Percentiles rank a stretch among this genome's conserved stretches.
These are phyloP conservation scores for Mycena chlorophos DNA, from an alignment of 768 basidiomycete genomes.

Conservation along the genomic window DNA sequence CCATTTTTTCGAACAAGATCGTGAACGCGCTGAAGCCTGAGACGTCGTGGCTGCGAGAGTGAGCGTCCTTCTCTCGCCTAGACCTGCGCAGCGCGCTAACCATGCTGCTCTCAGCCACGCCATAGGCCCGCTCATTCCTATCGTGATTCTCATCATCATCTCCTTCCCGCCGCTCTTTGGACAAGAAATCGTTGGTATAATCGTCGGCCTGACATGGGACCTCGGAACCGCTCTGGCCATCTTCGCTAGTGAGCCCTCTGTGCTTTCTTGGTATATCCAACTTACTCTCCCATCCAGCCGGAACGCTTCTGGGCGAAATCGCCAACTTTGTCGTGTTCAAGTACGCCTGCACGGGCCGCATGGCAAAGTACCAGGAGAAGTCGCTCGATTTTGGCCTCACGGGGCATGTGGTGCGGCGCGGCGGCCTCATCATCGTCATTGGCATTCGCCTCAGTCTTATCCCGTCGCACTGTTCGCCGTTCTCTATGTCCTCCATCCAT, in stretches of 20 bases:
- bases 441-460: neutral
- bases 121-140: slow-evolving; percentile 1
- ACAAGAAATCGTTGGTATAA: slow-evolving; percentile 7
- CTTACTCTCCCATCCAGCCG: neutral
- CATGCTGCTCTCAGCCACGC: neutral
- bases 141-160: slow-evolving; percentile 4
- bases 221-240: slow-evolving; percentile 5
- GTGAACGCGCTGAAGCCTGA: neutral
- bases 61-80: neutral
- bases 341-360: neutral
- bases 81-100: neutral
- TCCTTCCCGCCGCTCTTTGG: slow-evolving; percentile 16
- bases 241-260: neutral
- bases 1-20: neutral
- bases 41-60: neutral
- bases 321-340: slow-evolving; percentile 6
- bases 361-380: neutral
- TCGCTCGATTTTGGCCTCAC: neutral
- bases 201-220: slow-evolving; percentile 11
- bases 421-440: neutral
- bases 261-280: neutral
- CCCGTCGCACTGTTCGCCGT: neutral
- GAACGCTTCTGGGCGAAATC: slow-evolving; percentile 15
- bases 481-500: neutral
- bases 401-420: neutral